Evolutionary conservation across 78 protist genomes (phyloP), one percentile per base, ranked within the genome.

Genomic region (Monocercomonoides exilis): DNA sequence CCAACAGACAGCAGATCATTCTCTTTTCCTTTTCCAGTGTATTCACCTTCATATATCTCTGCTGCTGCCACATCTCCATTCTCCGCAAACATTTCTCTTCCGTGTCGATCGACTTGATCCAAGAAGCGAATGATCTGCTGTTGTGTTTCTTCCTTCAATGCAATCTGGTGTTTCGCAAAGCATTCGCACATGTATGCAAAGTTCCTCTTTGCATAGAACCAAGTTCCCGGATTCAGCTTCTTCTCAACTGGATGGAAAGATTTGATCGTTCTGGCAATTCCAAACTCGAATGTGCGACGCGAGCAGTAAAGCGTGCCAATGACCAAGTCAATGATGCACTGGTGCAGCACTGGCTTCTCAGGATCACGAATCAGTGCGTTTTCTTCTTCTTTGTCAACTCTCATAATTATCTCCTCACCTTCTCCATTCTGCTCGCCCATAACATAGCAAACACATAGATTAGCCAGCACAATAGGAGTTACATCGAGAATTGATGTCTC

Each of bases 231-330:
- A 35, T 79, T 43, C 33, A 89, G 85, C 85, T 91, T 91, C 88
- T 87, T 54, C 41, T 70, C 11, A 89, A 70, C 87, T 0, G 94
- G 94, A 86, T 94, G 94, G 41, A 94, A 88, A 33, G 92, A 81
- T 90, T 92, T 92, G 84, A 94, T 92, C 0, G 90, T 44, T 33
- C 93, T 90, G 2, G 80, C 32, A 42, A 94, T 91, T 36, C 96
- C 96, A 44, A 91, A 92, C 89, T 92, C 93, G 41, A 77, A 90
- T 85, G 90, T 90, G 77, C 92, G 90, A 89, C 88, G 91, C 2
- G 92, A 89, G 81, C 96, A 94, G 85, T 94, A 94, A 33, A 94
- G 92, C 46, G 94, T 94, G 44, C 96, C 96, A 36, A 94, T 94
- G 38, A 94, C 96, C 3, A 94, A 89, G 86, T 94, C 92, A 46